Conservation (phyloP, 2,329 filamentous ascomycete species). For the Tolypocladium tropicale region DNA sequence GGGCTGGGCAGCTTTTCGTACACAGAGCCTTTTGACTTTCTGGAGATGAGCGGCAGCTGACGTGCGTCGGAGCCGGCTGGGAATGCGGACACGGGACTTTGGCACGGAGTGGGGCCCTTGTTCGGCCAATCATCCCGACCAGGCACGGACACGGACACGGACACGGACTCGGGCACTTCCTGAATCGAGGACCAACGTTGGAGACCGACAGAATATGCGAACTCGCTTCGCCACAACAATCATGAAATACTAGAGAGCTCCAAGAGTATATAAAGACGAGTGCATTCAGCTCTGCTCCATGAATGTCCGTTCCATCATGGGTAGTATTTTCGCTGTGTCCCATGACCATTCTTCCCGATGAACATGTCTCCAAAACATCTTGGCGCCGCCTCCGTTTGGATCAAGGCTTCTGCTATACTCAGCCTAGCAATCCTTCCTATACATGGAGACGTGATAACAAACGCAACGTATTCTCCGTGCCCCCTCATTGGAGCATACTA, state of each 20-base stretch:
- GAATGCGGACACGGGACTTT: background rate
- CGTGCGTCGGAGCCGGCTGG: background rate
- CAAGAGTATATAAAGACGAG: background rate
- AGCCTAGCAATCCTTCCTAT: background rate
- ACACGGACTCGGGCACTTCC: background rate
- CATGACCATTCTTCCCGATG: background rate
- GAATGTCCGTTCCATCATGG: background rate
- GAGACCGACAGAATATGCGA: background rate
- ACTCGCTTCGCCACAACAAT: background rate
- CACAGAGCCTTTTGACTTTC: background rate
- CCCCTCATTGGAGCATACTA: too few species aligned
- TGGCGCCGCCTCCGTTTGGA: background rate
- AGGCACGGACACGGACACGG: background rate
- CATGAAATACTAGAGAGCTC: background rate
- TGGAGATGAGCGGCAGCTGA: background rate
- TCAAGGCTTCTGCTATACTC: background rate
- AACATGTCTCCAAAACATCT: background rate
- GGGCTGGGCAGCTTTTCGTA: background rate
- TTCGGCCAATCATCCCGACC: too few species aligned
- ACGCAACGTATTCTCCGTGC: background rate
- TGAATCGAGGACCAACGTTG: too few species aligned
- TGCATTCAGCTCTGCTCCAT: background rate
- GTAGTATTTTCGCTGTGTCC: background rate
- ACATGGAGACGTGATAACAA: background rate
- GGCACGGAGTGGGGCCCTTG: background rate